These are phyloP conservation scores for Zelonia costaricensis DNA, from an alignment of 208 protist species.

Conservation along the genomic window DNA sequence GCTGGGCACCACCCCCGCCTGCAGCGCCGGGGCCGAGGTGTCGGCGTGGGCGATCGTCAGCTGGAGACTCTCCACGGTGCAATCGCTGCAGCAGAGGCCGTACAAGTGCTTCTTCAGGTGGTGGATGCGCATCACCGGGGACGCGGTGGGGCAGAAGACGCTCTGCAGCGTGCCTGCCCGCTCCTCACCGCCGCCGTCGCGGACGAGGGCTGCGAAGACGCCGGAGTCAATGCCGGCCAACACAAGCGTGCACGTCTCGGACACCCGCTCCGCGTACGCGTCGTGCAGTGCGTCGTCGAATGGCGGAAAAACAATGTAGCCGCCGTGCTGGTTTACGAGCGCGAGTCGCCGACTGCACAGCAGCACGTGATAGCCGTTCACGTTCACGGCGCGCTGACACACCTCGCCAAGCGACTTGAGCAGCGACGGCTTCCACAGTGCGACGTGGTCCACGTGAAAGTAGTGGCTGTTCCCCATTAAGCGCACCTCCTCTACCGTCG, in stretches of 20 bases:
- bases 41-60: conserved; percentile 15
- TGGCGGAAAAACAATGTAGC: conserved; percentile 60
- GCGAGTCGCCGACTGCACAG: conserved; percentile 49
- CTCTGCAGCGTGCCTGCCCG: conserved; percentile 19
- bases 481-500: conserved; percentile 10
- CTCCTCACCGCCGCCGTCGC: conserved; percentile 16
- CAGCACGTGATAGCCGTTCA: conserved; percentile 46
- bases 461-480: conserved; percentile 23
- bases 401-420: conserved; percentile 23
- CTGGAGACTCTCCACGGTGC: conserved; percentile 45
- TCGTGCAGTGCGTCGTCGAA: conserved; percentile 52
- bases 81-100: conserved; percentile 63
- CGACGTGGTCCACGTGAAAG: conserved; percentile 27
- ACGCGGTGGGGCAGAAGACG: conserved; percentile 28
- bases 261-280: conserved; percentile 46
- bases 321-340: conserved; percentile 36
- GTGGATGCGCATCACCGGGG: conserved; percentile 38
- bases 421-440: conserved; percentile 30
- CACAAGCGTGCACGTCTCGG: conserved; percentile 36
- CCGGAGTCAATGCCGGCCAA: conserved; percentile 54
- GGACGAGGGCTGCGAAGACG: conserved; percentile 46
- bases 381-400: conserved; percentile 14
- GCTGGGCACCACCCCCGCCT: conserved; percentile 16
- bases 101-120: conserved; percentile 52
- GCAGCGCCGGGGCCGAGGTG: conserved; percentile 7